phyloP scores from a whole-genome alignment of 2,329 filamentous ascomycete species.

The Huntiella moniliformis region DNA sequence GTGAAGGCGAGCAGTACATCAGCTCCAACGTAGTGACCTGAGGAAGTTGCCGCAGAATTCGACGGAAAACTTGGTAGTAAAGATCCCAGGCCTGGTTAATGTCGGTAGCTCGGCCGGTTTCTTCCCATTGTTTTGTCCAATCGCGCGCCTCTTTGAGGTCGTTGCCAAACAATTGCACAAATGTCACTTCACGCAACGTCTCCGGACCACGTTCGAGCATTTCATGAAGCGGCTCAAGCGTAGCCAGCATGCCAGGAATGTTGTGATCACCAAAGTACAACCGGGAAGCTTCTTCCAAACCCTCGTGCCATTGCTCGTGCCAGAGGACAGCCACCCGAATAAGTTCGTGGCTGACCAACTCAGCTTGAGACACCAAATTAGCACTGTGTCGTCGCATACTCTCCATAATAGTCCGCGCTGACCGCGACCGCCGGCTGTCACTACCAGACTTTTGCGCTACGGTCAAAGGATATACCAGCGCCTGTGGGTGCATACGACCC shows the following conservation, averaged over 20 bases:
- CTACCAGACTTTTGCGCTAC: slow-evolving; percentile 92
- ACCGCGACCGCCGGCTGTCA: slow-evolving; percentile 64
- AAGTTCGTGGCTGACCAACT: slow-evolving; percentile 85
- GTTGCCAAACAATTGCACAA: slow-evolving; percentile 89
- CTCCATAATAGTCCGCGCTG: slow-evolving; percentile 88
- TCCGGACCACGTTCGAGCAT: slow-evolving; percentile 81
- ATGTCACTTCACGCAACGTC: slow-evolving; percentile 88
- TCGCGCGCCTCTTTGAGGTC: slow-evolving; percentile 89
- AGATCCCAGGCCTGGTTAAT: slow-evolving; percentile 98
- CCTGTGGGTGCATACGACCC: slow-evolving; percentile 84
- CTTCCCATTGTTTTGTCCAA: slow-evolving; percentile 84
- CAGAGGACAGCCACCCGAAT: slow-evolving; percentile 93
- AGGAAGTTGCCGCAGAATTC: slow-evolving; percentile 81
- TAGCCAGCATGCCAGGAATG: slow-evolving; percentile 91
- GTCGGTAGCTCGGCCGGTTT: slow-evolving; percentile 77
- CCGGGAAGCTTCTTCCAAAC: slow-evolving; percentile 84
- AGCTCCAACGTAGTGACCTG: slow-evolving; percentile 86
- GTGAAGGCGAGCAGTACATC: slow-evolving; percentile 88
- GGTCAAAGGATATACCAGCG: slow-evolving; percentile 87
- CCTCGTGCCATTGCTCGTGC: slow-evolving; percentile 99
- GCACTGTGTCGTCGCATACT: slow-evolving; percentile 92
- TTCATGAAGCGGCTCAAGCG: slow-evolving; percentile 75
- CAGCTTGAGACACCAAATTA: slow-evolving; percentile 82
- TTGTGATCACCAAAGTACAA: slow-evolving; percentile 96
- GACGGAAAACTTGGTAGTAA: slow-evolving; percentile 95